Evolutionary conservation across 2,329 filamentous ascomycete genomes (phyloP), one percentile per base, ranked within the genome.

Genomic region (Fusarium mundagurra): DNA sequence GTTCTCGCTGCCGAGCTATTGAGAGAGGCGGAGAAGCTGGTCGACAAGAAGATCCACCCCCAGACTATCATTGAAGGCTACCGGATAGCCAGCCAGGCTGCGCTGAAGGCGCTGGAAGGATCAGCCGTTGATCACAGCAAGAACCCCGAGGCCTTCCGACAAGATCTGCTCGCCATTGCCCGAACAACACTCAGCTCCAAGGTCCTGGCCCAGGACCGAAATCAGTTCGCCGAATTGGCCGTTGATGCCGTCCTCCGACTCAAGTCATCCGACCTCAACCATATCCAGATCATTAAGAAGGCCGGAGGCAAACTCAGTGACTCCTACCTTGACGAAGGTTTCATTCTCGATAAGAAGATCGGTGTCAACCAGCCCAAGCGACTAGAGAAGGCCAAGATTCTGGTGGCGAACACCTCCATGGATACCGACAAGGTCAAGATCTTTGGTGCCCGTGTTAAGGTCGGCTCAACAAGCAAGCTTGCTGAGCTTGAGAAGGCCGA

Each of bases 401-500:
- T 99, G 64, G 94, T 99, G 29, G 96, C 96, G 74, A 99, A 99
- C 86, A 99, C 96, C 16, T 93, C 95, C 18, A 99, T 99, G 96
- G 96, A 99, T 85, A 99, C 96, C 41, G 96, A 99, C 86, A 99
- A 99, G 89, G 94, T 99, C 87, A 99, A 99, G 90, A 98, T 99
- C 80, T 99, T 99, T 80, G 96, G 96, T 73, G 96, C 96, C 22
- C 91, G 96, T 68, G 94, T 99, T 80, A 98, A 98, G 89, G 96
- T 99, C 69, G 93, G 94, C 77, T 96, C 94, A 38, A 99, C 96
- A 7, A 94, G 94, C 83, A 98, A 98, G 88, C 90, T 99, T 57
- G 96, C 96, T n/a, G 96, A 99, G 80, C 88, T 99, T 62, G 96
- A 99, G 85, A 98, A 97, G 89, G 96, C 96, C 11, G 96, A 98